A percentile compares a stretch with the other conserved stretches of the same genome.
Evolutionary conservation across 208 protist genomes (phyloP).

Genomic region (Blastocrithidia nonstop): DNA sequence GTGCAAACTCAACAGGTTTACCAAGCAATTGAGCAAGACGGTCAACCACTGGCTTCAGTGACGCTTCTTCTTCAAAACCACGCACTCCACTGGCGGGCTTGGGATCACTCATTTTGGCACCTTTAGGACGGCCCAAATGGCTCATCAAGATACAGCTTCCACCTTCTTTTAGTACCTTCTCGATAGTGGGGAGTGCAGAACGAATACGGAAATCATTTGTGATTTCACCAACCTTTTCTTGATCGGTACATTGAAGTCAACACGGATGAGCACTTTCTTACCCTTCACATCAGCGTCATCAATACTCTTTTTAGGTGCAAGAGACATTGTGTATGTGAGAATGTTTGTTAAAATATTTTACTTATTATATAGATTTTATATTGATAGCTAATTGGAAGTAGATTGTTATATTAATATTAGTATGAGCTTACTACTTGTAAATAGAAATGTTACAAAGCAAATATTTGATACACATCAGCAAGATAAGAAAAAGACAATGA

Average conservation of each 20-base stretch:
- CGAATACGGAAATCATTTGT: constrained; percentile 92
- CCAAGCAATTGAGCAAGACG: constrained; percentile 79
- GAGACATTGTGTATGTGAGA: constrained; percentile 11
- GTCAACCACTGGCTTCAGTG: constrained; percentile 82
- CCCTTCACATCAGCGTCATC: constrained; percentile 59
- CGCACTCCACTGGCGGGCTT: constrained; percentile 19
- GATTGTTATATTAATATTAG: neutral
- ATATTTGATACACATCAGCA: too few species aligned
- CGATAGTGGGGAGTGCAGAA: constrained; percentile 90
- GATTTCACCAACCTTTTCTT: constrained; percentile 90
- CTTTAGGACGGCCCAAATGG: constrained; percentile 98
- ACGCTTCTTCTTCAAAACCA: constrained; percentile 70
- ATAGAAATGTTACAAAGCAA: neutral
- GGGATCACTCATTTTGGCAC: constrained; percentile 51
- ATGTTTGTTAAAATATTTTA: neutral
- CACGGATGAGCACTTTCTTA: constrained; percentile 92
- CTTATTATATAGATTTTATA: neutral
- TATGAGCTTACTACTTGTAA: neutral
- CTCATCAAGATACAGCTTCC: constrained; percentile 88
- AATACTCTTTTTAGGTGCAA: constrained; percentile 64
- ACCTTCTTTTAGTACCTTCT: constrained; percentile 87
- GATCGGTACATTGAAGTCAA: constrained; percentile 98
- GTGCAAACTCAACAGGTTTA: constrained; percentile 39
- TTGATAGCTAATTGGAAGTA: constrained; percentile 3
- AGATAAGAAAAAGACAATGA: too few species aligned